These are phyloP conservation scores for Fusarium clavum DNA, from an alignment of 2,329 filamentous ascomycete genomes.

Conservation along the genomic window DNA sequence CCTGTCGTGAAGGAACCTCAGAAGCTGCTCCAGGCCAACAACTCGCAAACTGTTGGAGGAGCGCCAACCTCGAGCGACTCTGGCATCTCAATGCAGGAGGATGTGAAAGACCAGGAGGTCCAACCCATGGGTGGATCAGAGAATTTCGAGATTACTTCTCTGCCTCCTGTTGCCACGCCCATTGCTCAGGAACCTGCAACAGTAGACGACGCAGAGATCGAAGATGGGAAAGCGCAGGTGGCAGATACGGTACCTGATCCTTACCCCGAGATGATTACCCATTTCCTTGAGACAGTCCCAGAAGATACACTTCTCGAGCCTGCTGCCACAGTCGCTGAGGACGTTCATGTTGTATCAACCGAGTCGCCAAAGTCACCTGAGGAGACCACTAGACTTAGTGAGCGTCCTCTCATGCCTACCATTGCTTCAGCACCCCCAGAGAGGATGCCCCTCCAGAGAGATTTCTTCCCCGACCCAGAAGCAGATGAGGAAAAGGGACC, in stretches of 20 bases:
- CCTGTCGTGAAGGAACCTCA: not conserved
- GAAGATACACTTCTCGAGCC: conserved; percentile 38
- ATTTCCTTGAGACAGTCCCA: conserved; percentile 38
- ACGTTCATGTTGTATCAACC: conserved; percentile 4
- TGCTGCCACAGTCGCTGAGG: conserved; percentile 8
- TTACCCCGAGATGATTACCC: conserved; percentile 18
- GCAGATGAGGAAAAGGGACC: conserved; percentile 32
- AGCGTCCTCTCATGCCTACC: conserved; percentile 20
- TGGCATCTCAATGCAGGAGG: conserved; percentile 38
- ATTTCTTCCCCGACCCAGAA: conserved; percentile 19
- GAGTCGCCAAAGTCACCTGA: conserved; percentile 7
- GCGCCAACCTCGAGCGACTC: conserved; percentile 38
- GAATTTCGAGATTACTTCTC: conserved; percentile 4
- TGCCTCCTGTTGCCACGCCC: not conserved
- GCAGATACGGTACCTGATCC: conserved; percentile 6
- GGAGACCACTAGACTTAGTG: not conserved
- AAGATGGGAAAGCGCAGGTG: conserved; percentile 13
- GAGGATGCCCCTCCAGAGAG: conserved; percentile 22
- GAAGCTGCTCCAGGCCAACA: not conserved
- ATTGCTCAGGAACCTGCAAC: not conserved
- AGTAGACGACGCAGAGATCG: not conserved
- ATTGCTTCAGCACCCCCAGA: conserved; percentile 37
- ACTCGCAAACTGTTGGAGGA: not conserved
- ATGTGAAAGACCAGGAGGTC: conserved; percentile 27
- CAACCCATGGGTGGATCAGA: conserved; percentile 12